A percentile compares a stretch with the other conserved stretches of the same genome.
These are phyloP conservation scores for Paramecium sexaurelia DNA, from an alignment of 73 alveolate genomes.

Conservation along the genomic window DNA sequence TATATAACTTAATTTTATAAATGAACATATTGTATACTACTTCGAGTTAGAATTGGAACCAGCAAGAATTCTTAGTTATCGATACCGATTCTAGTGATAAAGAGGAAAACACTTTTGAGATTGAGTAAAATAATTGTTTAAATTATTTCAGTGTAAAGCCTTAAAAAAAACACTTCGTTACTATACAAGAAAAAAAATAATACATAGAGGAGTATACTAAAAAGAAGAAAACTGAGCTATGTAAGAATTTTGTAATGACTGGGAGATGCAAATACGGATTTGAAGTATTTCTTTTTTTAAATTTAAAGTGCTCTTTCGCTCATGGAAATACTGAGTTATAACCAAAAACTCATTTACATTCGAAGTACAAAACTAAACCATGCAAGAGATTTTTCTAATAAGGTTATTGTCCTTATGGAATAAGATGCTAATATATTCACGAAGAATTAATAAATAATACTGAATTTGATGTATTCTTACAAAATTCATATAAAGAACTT, in stretches of 20 bases:
- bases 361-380: conserved; percentile 90
- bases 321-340: conserved; percentile 86
- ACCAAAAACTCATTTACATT: conserved; percentile 84
- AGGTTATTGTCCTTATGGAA: conserved; percentile 94
- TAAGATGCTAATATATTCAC: conserved; percentile 92
- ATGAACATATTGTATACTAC: neutral
- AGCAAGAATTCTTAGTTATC: neutral
- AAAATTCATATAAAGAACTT: neutral
- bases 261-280: conserved; percentile 77
- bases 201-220: conserved; percentile 73
- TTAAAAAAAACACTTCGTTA: conserved; percentile 48
- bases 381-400: conserved; percentile 88
- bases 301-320: conserved; percentile 86
- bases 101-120: conserved; percentile 35
- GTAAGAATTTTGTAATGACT: conserved; percentile 75
- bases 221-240: conserved; percentile 79
- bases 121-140: conserved; percentile 11
- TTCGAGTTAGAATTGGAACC: neutral
- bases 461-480: conserved; percentile 38
- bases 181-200: conserved; percentile 55
- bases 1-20: neutral
- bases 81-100: neutral
- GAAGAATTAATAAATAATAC: conserved; percentile 55
- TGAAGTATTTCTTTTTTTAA: conserved; percentile 40
- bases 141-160: conserved; percentile 44